phyloP scores from a whole-genome alignment of 2,329 filamentous ascomycete species.

The Arthrinium puccinioides region DNA sequence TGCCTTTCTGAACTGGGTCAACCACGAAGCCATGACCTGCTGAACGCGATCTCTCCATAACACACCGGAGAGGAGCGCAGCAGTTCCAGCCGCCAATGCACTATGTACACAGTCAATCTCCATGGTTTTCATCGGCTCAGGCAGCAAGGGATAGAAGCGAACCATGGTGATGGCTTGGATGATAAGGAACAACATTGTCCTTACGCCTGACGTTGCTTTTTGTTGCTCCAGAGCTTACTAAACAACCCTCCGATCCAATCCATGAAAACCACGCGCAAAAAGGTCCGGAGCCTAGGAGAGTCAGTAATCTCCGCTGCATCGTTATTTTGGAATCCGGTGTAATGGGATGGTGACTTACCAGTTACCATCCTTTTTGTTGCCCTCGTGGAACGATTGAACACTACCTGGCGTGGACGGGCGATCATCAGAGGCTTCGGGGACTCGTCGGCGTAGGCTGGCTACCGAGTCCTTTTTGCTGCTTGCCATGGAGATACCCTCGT shows the following conservation, averaged over 20 bases:
- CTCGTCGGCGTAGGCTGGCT: conserved; percentile 8
- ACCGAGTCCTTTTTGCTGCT: conserved; percentile 1
- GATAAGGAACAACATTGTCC: conserved; percentile 2
- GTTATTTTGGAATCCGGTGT: no score
- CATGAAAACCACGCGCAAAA: conserved; percentile 28
- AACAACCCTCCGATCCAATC: conserved; percentile 31
- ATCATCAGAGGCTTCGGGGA: conserved; percentile 4
- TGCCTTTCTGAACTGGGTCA: no score
- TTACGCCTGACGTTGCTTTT: conserved; percentile 22
- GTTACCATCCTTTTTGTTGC: conserved; percentile 10
- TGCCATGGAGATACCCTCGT: conserved; percentile 5
- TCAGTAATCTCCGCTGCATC: no score
- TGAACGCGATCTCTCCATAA: conserved; percentile 1
- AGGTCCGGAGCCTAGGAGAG: conserved; percentile 22
- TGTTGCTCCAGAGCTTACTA: conserved; percentile 23
- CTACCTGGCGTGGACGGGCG: conserved; percentile 12
- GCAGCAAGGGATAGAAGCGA: background rate
- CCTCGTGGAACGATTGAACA: conserved; percentile 11
- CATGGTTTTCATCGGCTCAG: background rate
- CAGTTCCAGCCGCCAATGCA: conserved; percentile 3
- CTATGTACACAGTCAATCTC: conserved; percentile 1
- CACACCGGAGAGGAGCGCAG: conserved; percentile 2
- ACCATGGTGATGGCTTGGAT: background rate
- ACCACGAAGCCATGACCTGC: background rate
- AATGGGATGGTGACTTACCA: conserved; percentile 12